These are phyloP conservation scores for Hanseniaspora lindneri DNA, from an alignment of 805 yeast species.

Conservation along the genomic window DNA sequence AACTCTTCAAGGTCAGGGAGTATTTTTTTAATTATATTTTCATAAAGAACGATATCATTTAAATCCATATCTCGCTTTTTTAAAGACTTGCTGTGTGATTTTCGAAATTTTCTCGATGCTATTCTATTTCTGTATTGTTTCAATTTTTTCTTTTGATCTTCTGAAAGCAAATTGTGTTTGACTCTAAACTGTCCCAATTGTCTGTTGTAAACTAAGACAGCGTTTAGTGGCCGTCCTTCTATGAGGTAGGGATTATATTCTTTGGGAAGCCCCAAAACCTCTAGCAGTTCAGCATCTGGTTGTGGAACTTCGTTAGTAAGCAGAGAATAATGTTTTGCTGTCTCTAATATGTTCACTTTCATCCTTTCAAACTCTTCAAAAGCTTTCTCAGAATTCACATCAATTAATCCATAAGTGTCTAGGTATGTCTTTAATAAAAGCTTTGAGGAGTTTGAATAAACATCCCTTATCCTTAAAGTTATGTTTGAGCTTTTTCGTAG, in stretches of 20 bases:
- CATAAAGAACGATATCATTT: not conserved
- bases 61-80: not conserved
- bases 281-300: constrained; percentile 6
- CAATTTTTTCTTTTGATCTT: constrained; percentile 1
- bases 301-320: not conserved
- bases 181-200: constrained; percentile 4
- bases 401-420: not conserved
- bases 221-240: not conserved
- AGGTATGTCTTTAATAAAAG: not conserved
- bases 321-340: constrained; percentile 1
- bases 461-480: not conserved
- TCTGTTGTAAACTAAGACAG: not conserved
- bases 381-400: not conserved
- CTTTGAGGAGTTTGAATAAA: not conserved
- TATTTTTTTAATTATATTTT: not conserved
- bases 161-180: constrained; percentile 6
- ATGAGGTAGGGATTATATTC: constrained; percentile 4
- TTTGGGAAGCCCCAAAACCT: constrained; percentile 1
- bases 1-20: not conserved
- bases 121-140: constrained; percentile 12
- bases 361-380: not conserved
- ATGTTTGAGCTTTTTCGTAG: not conserved
- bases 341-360: not conserved
- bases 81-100: constrained; percentile 2
- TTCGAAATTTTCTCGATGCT: constrained; percentile 14